Percentiles rank a stretch among this genome's conserved stretches.
Conservation (phyloP, 2,329 filamentous ascomycete genomes). For the Aureobasidium vineae region DNA sequence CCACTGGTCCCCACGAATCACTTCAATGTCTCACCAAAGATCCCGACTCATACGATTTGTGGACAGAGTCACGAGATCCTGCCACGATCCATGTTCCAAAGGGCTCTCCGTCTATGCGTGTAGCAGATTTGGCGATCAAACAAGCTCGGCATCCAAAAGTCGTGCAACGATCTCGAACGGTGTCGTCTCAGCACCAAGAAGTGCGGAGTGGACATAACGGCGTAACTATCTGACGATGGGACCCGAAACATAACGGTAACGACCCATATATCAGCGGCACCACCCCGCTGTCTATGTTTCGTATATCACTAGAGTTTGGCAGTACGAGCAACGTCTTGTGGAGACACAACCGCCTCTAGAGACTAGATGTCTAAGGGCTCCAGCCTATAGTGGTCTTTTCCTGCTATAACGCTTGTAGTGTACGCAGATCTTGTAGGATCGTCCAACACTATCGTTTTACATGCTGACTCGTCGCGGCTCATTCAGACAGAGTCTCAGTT, state of each 20-base stretch:
- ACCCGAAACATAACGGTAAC: slow-evolving; percentile 16
- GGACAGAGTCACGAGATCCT: background rate
- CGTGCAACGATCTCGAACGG: background rate
- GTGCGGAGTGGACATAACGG: background rate
- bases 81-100: background rate
- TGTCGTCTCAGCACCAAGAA: background rate
- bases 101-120: background rate
- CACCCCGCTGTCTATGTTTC: slow-evolving; percentile 12
- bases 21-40: background rate
- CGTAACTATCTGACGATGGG: background rate
- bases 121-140: slow-evolving; percentile 1
- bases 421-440: background rate
- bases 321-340: background rate
- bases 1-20: background rate
- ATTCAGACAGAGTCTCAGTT: background rate
- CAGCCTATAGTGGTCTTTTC: background rate
- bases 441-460: background rate
- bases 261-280: background rate
- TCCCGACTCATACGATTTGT: too few species aligned
- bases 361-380: background rate
- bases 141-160: background rate
- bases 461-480: background rate
- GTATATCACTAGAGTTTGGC: background rate
- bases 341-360: background rate
- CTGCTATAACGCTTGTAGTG: slow-evolving; percentile 14